phyloP scores from a whole-genome alignment of 108 stramenopile species.

The Pseudonitzschia delicatissima region DNA sequence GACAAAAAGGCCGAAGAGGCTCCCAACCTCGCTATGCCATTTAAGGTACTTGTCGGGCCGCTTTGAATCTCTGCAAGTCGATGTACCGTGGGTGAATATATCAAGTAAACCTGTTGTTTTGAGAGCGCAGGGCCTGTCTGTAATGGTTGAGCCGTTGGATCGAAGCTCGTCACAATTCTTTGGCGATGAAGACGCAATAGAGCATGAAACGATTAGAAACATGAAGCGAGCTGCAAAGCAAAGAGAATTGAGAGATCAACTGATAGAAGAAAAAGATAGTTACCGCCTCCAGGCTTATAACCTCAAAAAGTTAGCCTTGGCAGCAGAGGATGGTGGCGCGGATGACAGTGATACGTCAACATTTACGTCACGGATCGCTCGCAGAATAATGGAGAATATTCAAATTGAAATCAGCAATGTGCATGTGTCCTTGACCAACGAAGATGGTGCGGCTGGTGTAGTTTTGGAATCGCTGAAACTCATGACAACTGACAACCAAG shows the following conservation, averaged over 20 bases:
- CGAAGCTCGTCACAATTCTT: conserved; percentile 16
- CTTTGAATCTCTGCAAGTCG: conserved; percentile 69
- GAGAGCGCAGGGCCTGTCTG: conserved; percentile 58
- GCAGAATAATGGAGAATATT: conserved; percentile 80
- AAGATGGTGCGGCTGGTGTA: conserved; percentile 57
- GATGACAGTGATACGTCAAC: conserved; percentile 28
- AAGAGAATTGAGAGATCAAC: conserved; percentile 33
- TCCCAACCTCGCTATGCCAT: conserved; percentile 74
- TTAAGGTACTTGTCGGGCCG: conserved; percentile 55
- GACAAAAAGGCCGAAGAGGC: conserved; percentile 57
- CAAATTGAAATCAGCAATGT: conserved; percentile 80
- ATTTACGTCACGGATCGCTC: conserved; percentile 66
- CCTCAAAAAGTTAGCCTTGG: conserved; percentile 42
- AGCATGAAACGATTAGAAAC: neutral
- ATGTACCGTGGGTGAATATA: conserved; percentile 82
- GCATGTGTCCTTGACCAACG: conserved; percentile 51
- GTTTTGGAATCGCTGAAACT: conserved; percentile 60
- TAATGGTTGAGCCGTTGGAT: conserved; percentile 60
- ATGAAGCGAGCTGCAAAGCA: neutral
- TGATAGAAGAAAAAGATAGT: conserved; percentile 43
- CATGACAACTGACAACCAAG: conserved; percentile 65
- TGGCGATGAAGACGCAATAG: conserved; percentile 6
- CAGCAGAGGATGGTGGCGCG: conserved; percentile 27
- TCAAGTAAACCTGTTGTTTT: conserved; percentile 69
- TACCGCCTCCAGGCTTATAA: conserved; percentile 51